Conservation (phyloP, 768 basidiomycete genomes). For the Leccinum pellstonianum region DNA sequence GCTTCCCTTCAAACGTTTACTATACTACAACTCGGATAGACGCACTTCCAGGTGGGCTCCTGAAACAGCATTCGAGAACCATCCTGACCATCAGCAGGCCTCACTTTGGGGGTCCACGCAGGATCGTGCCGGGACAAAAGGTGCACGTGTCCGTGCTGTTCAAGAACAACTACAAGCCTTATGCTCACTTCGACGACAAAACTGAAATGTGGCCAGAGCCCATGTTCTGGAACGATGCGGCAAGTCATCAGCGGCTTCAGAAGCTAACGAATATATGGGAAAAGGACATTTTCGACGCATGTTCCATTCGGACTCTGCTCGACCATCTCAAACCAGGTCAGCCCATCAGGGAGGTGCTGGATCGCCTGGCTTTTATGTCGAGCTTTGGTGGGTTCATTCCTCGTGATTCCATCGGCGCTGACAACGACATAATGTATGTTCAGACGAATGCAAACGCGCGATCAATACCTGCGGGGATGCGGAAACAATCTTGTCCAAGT, state of each 20-base stretch:
- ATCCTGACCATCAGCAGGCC: constrained; percentile 22
- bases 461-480: constrained; percentile 1
- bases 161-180: constrained; percentile 31
- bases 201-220: constrained; percentile 27
- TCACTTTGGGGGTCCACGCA: constrained; percentile 26
- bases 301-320: constrained; percentile 18
- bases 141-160: constrained; percentile 33
- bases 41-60: constrained; percentile 20
- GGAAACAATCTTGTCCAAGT: constrained; percentile 8
- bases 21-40: constrained; percentile 29
- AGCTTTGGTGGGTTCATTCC: constrained; percentile 23
- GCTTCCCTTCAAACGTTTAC: constrained; percentile 24
- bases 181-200: constrained; percentile 23
- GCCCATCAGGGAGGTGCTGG: constrained; percentile 22
- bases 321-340: constrained; percentile 17
- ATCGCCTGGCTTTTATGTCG: constrained; percentile 31
- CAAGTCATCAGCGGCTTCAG: constrained; percentile 21
- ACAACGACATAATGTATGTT: neutral
- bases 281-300: constrained; percentile 28
- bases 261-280: constrained; percentile 25
- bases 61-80: neutral
- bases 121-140: constrained; percentile 30
- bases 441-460: constrained; percentile 19
- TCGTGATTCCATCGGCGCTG: neutral
- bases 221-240: constrained; percentile 31